These are phyloP conservation scores for Harringtonia aguacate DNA, from an alignment of 2,329 filamentous ascomycete genomes.

Conservation along the genomic window DNA sequence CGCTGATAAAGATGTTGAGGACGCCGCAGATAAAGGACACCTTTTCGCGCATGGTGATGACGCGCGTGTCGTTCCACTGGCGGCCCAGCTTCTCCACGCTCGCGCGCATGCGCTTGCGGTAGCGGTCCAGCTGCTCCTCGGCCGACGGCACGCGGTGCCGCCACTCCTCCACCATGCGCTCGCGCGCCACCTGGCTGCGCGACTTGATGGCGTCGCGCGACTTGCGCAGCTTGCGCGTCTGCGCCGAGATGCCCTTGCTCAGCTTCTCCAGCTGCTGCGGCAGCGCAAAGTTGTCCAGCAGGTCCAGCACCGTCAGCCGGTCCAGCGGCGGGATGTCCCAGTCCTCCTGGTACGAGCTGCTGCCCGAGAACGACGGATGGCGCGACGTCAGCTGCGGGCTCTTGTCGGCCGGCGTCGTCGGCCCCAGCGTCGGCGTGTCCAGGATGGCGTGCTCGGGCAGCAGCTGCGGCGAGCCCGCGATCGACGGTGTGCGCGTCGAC, in stretches of 20 bases:
- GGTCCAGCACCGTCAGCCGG: constrained; percentile 80
- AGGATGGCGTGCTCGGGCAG: constrained; percentile 30
- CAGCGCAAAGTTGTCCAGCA: constrained; percentile 87
- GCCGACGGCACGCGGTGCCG: constrained; percentile 73
- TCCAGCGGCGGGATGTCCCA: constrained; percentile 88
- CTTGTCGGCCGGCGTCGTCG: constrained; percentile 15
- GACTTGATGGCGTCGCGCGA: constrained; percentile 73
- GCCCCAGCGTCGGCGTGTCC: constrained; percentile 41
- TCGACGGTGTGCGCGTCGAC: constrained; percentile 19
- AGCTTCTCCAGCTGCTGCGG: constrained; percentile 86
- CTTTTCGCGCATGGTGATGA: constrained; percentile 85
- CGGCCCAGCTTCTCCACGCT: constrained; percentile 80
- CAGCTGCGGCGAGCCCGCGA: constrained; percentile 31
- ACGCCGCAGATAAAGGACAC: constrained; percentile 92
- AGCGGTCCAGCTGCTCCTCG: constrained; percentile 87
- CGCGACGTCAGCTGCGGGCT: constrained; percentile 25
- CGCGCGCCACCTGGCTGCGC: constrained; percentile 66
- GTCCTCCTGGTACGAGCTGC: constrained; percentile 77
- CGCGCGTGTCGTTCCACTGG: constrained; percentile 82
- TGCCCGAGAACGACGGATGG: constrained; percentile 71
- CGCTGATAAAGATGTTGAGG: constrained; percentile 94
- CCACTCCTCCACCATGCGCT: constrained; percentile 90
- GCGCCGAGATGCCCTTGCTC: constrained; percentile 69
- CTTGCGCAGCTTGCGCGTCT: constrained; percentile 74
- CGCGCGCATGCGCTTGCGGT: constrained; percentile 74